Evolutionary conservation across 2,329 filamentous ascomycete genomes (phyloP).

Genomic region (Xylariaceae sp.): DNA sequence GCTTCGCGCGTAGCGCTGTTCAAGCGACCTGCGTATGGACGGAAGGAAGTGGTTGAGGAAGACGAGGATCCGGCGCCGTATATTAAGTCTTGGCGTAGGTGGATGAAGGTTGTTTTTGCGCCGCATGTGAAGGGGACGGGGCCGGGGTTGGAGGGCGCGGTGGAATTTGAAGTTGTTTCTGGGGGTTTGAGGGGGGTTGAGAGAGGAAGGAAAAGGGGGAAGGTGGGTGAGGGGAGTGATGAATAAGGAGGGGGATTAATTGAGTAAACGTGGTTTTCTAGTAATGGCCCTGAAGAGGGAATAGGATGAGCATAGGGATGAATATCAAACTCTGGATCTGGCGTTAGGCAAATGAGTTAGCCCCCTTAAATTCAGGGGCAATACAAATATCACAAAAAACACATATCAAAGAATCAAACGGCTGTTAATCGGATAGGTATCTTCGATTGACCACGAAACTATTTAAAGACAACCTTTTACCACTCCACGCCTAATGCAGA

Average conservation of each 20-base stretch:
- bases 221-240: not conserved
- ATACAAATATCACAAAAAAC: too few relatives aligned
- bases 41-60: conserved; percentile 31
- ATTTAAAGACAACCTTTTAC: conserved; percentile 3
- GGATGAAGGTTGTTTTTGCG: conserved; percentile 86
- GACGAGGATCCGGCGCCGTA: conserved; percentile 36
- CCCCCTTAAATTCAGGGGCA: too few relatives aligned
- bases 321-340: too few relatives aligned
- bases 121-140: conserved; percentile 60
- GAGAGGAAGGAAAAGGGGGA: conserved; percentile 20
- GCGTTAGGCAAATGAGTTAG: too few relatives aligned
- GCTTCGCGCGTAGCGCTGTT: conserved; percentile 75
- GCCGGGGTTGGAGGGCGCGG: conserved; percentile 44
- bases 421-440: not conserved
- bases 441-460: not conserved
- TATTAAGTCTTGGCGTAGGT: conserved; percentile 61
- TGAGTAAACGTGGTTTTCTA: not conserved
- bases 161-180: conserved; percentile 71
- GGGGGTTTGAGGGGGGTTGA: conserved; percentile 50
- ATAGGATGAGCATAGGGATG: too few relatives aligned
- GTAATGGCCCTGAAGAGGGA: too few relatives aligned
- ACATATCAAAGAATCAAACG: too few relatives aligned
- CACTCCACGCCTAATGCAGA: conserved; percentile 14
- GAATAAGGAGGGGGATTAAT: not conserved
- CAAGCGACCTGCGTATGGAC: conserved; percentile 50